Percentiles rank a stretch among this genome's conserved stretches.
phyloP scores from a whole-genome alignment of 2,329 filamentous ascomycete genomes.

The Sclerotinia borealis region DNA sequence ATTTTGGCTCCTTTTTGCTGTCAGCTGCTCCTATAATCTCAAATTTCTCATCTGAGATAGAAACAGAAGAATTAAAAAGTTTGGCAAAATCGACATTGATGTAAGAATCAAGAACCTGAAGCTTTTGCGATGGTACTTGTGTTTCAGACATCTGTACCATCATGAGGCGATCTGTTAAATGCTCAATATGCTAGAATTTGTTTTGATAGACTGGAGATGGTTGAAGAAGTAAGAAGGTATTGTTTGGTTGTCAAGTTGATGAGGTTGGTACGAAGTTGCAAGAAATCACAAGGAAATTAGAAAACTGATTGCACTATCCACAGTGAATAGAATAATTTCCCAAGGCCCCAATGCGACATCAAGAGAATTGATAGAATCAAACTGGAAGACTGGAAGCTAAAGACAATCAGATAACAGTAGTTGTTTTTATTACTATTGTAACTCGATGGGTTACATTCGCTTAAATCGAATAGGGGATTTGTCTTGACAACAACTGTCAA shows the following conservation, averaged over 20 bases:
- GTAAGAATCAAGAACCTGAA: constrained; percentile 5
- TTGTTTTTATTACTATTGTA: background rate
- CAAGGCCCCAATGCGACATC: too few relatives aligned
- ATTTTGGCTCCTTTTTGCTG: background rate
- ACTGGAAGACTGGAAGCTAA: background rate
- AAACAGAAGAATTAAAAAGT: background rate
- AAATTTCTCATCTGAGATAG: background rate
- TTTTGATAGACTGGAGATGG: background rate
- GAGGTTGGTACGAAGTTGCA: too few relatives aligned
- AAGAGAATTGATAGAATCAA: background rate
- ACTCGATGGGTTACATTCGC: background rate
- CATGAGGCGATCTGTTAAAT: background rate
- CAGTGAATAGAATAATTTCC: background rate
- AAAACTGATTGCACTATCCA: background rate
- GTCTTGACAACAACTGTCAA: background rate
- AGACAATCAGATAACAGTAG: background rate
- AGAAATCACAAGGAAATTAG: background rate
- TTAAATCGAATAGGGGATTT: background rate
- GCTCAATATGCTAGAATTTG: background rate
- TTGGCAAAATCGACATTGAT: constrained; percentile 1
- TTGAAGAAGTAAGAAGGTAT: background rate
- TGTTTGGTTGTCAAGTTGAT: background rate
- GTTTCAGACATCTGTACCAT: background rate
- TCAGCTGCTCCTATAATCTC: background rate
- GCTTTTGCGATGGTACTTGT: background rate